Evolutionary conservation across 139 green algal genomes (phyloP), one percentile per base, ranked within the genome.

Genomic region (Monoraphidium neglectum): DNA sequence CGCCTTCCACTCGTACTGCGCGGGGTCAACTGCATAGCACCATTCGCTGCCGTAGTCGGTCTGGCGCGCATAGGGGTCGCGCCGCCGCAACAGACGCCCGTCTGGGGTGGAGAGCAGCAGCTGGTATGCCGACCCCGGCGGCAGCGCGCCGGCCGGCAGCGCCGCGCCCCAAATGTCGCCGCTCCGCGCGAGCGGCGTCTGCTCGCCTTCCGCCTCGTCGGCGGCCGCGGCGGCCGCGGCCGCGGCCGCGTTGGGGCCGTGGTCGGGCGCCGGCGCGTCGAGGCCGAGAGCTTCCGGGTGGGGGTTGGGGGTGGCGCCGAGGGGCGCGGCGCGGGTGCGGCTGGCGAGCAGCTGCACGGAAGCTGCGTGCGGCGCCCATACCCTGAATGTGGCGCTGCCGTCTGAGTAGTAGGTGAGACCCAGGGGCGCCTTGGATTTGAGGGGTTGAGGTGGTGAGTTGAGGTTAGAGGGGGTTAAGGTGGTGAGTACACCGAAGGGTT

Each of bases 21-120:
- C 32, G 15, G 82, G 81, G 71, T 86, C 81, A 32, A 77, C 73
- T n/a, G 83, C 74, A 37, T 82, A 81, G 80, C 86, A 92, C 65
- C 81, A 86, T 21, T 36, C 67, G 40, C 51, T 69, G 77, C 70
- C 62, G 33, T 79, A 84, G 65, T 88, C 84, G 10, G 84, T 79
- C 0, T 43, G 18, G 32, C 84, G 74, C 6, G 88, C 87, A 36
- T 77, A 84, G 18, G 87, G 78, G 76, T 88, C 83, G 5, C 83
- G 71, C 1, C 78, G 57, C n/a, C 26, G 43, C 16, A 83, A 59
- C 28, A 26, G 32, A 12, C 37, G 69, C 16, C 77, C 82, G 59
- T 84, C 77, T 21, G 64, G 53, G 2, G 61, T 82, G 37, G 18
- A 35, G 1, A 86, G 38, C 3, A 6, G 15, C 10, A 73, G 26